Evolutionary conservation across 2,329 filamentous ascomycete species (phyloP).

Genomic region (Penicillium expansum): DNA sequence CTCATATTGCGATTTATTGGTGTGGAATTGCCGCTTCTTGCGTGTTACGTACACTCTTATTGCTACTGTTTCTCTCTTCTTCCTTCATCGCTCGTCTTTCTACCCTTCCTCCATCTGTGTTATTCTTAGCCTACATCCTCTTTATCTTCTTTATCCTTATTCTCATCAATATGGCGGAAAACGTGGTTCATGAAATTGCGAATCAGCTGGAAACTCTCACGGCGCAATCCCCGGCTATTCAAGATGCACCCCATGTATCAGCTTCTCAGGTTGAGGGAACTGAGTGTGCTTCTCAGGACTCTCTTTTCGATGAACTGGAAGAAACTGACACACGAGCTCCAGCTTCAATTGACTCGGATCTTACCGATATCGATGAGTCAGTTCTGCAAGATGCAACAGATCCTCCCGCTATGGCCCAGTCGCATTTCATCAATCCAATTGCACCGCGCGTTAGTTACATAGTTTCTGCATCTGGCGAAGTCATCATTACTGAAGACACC

Average conservation of each 20-base stretch:
- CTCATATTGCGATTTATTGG: too few species aligned
- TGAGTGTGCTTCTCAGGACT: neutral
- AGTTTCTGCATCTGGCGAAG: neutral
- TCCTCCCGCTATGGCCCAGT: neutral
- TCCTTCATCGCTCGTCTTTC: neutral
- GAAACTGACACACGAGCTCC: fast-evolving
- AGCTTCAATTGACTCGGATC: neutral
- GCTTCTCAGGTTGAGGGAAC: too few species aligned
- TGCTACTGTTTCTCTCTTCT: neutral
- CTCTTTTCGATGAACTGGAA: neutral
- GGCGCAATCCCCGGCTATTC: neutral
- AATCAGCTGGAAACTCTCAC: neutral
- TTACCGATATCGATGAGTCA: neutral
- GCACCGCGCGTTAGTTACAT: neutral
- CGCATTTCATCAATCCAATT: neutral
- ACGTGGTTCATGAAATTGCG: neutral
- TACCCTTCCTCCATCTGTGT: neutral
- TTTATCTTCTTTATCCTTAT: neutral
- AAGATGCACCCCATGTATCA: neutral
- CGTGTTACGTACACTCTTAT: neutral
- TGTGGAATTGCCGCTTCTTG: neutral
- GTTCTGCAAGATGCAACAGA: neutral
- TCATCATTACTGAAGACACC: neutral
- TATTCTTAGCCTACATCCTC: neutral
- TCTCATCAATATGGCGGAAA: neutral